phyloP scores from a whole-genome alignment of 495 filamentous ascomycete species.

The Parachaetomium inaequale region DNA sequence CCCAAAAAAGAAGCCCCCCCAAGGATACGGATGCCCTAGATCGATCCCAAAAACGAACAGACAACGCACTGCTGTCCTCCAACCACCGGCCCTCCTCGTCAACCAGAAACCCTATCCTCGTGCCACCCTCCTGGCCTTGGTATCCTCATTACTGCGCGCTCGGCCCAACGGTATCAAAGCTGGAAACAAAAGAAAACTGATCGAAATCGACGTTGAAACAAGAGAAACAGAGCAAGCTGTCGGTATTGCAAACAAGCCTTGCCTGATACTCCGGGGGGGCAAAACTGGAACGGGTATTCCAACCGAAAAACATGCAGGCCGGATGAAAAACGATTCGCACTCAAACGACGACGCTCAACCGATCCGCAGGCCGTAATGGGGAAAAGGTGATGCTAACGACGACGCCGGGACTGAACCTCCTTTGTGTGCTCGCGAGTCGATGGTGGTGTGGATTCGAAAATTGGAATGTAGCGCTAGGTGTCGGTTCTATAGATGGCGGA shows the following conservation, averaged over 20 bases:
- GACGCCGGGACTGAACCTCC: neutral
- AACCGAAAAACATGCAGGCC: slow-evolving; percentile 1
- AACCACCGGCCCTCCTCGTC: neutral
- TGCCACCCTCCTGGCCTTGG: neutral
- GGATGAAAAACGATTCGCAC: neutral
- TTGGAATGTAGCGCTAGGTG: neutral
- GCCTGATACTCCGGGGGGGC: neutral
- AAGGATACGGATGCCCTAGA: neutral
- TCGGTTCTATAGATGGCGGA: neutral
- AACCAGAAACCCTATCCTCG: neutral
- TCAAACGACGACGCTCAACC: neutral
- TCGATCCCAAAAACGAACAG: neutral
- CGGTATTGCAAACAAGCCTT: neutral
- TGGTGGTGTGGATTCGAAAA: too few species aligned
- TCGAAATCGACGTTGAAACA: neutral
- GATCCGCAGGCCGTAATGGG: neutral
- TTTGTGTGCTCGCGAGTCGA: neutral
- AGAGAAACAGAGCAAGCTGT: neutral
- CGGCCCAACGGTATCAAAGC: slow-evolving; percentile 6
- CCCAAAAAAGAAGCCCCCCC: neutral
- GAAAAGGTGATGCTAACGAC: neutral
- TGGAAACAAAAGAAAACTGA: neutral
- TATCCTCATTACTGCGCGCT: neutral
- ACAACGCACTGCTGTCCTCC: neutral
- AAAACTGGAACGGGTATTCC: slow-evolving; percentile 13